These are phyloP conservation scores for Diutina rugosa DNA, from an alignment of 1,139 yeast species.

Conservation along the genomic window DNA sequence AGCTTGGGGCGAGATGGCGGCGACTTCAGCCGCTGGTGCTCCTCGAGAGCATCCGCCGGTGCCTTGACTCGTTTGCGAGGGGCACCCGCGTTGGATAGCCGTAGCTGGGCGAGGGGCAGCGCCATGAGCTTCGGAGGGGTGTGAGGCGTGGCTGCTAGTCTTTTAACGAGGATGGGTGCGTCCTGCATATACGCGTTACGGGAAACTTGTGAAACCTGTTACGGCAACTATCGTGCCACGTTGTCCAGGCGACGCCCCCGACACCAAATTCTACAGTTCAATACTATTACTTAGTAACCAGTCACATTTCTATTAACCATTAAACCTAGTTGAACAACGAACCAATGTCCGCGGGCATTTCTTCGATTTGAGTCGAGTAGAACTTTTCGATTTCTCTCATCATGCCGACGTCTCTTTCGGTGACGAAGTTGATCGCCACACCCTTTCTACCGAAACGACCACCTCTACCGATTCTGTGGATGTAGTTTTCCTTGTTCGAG, in stretches of 20 bases:
- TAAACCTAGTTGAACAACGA: constrained; percentile 47
- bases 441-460: constrained; percentile 99
- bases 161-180: background rate
- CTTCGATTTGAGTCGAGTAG: constrained; percentile 97
- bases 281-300: background rate
- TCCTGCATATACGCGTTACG: background rate
- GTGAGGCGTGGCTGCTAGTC: background rate
- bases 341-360: constrained; percentile 93
- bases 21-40: background rate
- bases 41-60: background rate
- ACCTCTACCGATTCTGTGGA: constrained; percentile 99
- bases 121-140: background rate
- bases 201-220: background rate
- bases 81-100: background rate
- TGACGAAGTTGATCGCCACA: constrained; percentile 97
- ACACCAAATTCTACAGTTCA: background rate
- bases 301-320: background rate
- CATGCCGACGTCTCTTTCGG: constrained; percentile 80
- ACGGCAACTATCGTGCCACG: background rate
- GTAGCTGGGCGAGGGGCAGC: background rate
- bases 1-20: background rate
- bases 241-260: background rate
- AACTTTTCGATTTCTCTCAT: constrained; percentile 96
- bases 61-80: background rate
- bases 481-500: constrained; percentile 93